These are phyloP conservation scores for Tilletia walkeri DNA, from an alignment of 1,284 basidiomycete genomes.

Conservation along the genomic window DNA sequence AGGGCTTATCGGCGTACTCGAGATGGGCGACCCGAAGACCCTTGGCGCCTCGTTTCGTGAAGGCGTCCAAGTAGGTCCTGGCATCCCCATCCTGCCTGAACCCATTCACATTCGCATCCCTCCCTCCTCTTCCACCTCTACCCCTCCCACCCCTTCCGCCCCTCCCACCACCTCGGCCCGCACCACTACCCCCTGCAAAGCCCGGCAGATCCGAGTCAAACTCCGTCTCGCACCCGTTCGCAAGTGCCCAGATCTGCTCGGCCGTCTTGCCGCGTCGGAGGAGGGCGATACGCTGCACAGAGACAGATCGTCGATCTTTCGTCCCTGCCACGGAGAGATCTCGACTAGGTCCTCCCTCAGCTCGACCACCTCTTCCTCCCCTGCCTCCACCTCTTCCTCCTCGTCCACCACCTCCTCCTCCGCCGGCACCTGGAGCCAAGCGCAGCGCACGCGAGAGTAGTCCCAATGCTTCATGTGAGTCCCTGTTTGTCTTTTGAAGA, in stretches of 20 bases:
- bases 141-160: slow-evolving; percentile 29
- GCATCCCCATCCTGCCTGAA: not conserved
- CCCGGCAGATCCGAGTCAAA: slow-evolving; percentile 2
- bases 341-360: slow-evolving; percentile 57
- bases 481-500: slow-evolving; percentile 94
- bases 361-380: slow-evolving; percentile 27
- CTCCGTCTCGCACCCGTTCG: slow-evolving; percentile 56
- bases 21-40: slow-evolving; percentile 87
- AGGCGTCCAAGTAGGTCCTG: not conserved
- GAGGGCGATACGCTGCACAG: slow-evolving; percentile 84
- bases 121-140: slow-evolving; percentile 20
- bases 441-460: slow-evolving; percentile 65
- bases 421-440: slow-evolving; percentile 27
- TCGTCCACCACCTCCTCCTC: slow-evolving; percentile 14
- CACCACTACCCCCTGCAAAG: slow-evolving; percentile 60
- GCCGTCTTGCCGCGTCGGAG: slow-evolving; percentile 75
- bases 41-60: not conserved
- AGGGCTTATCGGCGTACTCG: slow-evolving; percentile 72
- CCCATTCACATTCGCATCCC: not conserved
- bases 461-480: slow-evolving; percentile 88
- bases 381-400: slow-evolving; percentile 26
- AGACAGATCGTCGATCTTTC: slow-evolving; percentile 96
- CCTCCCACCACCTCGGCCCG: slow-evolving; percentile 60
- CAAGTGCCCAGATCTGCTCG: slow-evolving; percentile 74
- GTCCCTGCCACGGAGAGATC: slow-evolving; percentile 90